phyloP scores from a whole-genome alignment of 192 early-diverging fungal genomes.

The Backusella liffmaniae region DNA sequence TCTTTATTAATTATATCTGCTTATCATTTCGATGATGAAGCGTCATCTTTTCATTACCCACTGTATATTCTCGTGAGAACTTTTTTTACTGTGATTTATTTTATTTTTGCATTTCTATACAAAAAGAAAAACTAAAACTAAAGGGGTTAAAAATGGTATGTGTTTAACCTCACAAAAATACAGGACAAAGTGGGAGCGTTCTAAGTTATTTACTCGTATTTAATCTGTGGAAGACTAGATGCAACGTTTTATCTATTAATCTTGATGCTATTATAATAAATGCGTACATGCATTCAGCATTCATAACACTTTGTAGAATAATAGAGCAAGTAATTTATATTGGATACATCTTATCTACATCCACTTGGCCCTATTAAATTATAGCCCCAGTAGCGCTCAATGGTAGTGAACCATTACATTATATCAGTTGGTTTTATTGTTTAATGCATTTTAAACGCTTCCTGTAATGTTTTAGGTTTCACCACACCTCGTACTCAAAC shows the following conservation, averaged over 20 bases:
- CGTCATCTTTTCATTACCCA: background rate
- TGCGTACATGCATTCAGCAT: background rate
- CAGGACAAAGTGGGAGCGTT: background rate
- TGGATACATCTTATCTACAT: background rate
- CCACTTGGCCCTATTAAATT: too few relatives aligned
- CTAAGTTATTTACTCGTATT: background rate
- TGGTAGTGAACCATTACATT: background rate
- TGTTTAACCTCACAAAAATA: background rate
- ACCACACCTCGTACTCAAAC: background rate
- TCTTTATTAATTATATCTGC: background rate
- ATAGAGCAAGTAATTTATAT: background rate
- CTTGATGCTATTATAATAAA: background rate
- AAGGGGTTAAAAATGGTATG: background rate
- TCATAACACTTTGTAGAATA: background rate
- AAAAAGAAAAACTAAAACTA: background rate
- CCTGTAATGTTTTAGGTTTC: background rate
- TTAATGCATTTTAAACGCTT: background rate
- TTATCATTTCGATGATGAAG: background rate
- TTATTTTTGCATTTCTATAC: background rate
- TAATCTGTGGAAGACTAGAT: background rate
- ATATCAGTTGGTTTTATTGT: background rate
- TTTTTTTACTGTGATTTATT: background rate
- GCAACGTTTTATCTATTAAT: too few relatives aligned
- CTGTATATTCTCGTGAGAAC: background rate
- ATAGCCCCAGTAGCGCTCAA: background rate